Base-by-base conservation (phyloP, 129 eudicot species). In the Flaveria sonorensis region DNA sequence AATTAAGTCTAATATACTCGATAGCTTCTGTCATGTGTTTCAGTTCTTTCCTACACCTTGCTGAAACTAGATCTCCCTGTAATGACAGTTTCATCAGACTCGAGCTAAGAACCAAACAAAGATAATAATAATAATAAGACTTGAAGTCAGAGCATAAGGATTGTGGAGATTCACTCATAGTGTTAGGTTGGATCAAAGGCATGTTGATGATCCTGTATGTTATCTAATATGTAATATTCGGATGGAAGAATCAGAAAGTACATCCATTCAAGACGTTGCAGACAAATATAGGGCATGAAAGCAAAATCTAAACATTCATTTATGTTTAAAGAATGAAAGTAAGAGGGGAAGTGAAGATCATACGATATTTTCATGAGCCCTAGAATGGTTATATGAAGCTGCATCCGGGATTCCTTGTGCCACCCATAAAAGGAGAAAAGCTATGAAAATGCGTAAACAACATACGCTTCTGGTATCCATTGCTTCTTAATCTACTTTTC, bases 381-480 rank as follows among this genome's bases (percentile, higher is more conserved):
- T 45, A 43, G 24, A 42, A 52, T 65, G 42, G 26, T 1, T 63
- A 21, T 66, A 18, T 10, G 61, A 80, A 80, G 75, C 60, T 65
- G 28, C 45, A 56, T 73, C 79, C 3, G 24, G 53, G 30, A 66
- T 65, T 26, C 23, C 79, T 64, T 10, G 46, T 55, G 70, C 53
- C 28, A 53, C 23, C 24, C 23, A 79, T 26, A 80, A 70, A 52
- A 79, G 57, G 39, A 66, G 53, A 65, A 73, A 23, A 48, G 55
- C 79, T 26, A 73, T 7, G 3, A 66, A 66, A 73, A 73, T 13
- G 66, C 75, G 79, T 73, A 80, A 55, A 66, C 60, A 70, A 61
- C 77, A 69, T 14, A 78, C 40, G 62, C 39, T 80, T 73, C 53
- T 80, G 1, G 40, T 52, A 16, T 65, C 74, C 83, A 80, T 80